Conservation (phyloP, 1,284 basidiomycete genomes). For the Fistulina hepatica region DNA sequence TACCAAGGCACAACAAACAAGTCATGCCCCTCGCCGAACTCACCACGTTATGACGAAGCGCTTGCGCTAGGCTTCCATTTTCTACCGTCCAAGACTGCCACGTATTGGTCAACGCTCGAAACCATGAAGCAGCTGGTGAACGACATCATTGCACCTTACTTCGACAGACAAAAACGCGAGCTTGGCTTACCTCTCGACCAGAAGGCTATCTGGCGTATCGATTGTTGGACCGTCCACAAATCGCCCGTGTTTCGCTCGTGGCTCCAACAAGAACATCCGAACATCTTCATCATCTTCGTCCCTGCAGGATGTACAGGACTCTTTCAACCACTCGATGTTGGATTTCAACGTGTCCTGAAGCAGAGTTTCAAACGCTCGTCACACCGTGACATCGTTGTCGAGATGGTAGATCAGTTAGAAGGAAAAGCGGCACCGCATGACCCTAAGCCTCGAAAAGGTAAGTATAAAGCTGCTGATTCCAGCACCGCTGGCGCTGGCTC, state of each 20-base stretch:
- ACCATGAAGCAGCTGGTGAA: slow-evolving; percentile 12
- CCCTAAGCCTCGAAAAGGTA: too few relatives aligned
- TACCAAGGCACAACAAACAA: slow-evolving; percentile 14
- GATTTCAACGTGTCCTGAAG: slow-evolving; percentile 20
- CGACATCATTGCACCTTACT: slow-evolving; percentile 17
- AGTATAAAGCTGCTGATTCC: not conserved
- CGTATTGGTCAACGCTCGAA: slow-evolving; percentile 5
- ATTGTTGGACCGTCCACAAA: slow-evolving; percentile 19
- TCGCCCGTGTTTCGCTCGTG: slow-evolving; percentile 18
- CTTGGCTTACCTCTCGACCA: slow-evolving; percentile 8
- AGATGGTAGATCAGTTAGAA: slow-evolving; percentile 7
- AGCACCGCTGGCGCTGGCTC: too few relatives aligned
- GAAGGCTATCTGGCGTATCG: slow-evolving; percentile 16
- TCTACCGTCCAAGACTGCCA: slow-evolving; percentile 9
- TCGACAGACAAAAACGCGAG: slow-evolving; percentile 5
- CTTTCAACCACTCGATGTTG: slow-evolving; percentile 21
- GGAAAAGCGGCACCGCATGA: too few relatives aligned
- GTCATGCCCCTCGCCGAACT: slow-evolving; percentile 10
- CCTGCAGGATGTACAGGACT: slow-evolving; percentile 22
- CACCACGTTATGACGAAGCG: slow-evolving; percentile 10
- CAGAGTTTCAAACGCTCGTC: slow-evolving; percentile 14
- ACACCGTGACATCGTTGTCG: slow-evolving; percentile 16
- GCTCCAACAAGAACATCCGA: slow-evolving; percentile 16
- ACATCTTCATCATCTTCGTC: slow-evolving; percentile 19
- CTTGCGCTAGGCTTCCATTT: slow-evolving; percentile 15